A percentile compares a stretch with the other conserved stretches of the same genome.
phyloP scores from a whole-genome alignment of 2,329 filamentous ascomycete species.

The Penicillium decumbens region DNA sequence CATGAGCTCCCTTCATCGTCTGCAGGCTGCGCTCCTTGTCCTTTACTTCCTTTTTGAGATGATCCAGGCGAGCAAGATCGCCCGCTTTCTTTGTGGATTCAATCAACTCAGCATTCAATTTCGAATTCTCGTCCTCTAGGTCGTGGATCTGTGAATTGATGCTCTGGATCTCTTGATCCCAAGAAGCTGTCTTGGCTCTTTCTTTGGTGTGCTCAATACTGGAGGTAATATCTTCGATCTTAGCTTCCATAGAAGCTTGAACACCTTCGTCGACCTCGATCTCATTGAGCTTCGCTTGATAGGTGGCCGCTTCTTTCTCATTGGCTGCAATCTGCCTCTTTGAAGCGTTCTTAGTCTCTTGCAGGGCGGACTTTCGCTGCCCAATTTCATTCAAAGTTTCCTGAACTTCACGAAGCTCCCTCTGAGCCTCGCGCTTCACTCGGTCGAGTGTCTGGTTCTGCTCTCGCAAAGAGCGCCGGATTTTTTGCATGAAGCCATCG shows the following conservation, averaged over 20 bases:
- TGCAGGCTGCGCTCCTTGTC: conserved; percentile 70
- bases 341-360: conserved; percentile 68
- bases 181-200: conserved; percentile 60
- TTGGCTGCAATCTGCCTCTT: conserved; percentile 68
- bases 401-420: conserved; percentile 71
- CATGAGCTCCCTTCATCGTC: conserved; percentile 71
- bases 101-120: conserved; percentile 72
- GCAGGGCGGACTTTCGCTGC: conserved; percentile 65
- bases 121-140: conserved; percentile 67
- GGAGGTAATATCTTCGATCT: conserved; percentile 63
- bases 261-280: conserved; percentile 82
- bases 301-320: conserved; percentile 61
- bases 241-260: conserved; percentile 70
- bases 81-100: conserved; percentile 76
- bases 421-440: conserved; percentile 65
- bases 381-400: conserved; percentile 67
- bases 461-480: conserved; percentile 69
- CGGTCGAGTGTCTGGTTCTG: conserved; percentile 75
- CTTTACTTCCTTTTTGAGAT: conserved; percentile 72
- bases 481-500: conserved; percentile 68
- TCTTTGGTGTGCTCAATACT: conserved; percentile 59
- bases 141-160: conserved; percentile 62
- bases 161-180: conserved; percentile 65
- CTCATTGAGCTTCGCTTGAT: conserved; percentile 65
- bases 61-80: conserved; percentile 78